Evolutionary conservation across 2,329 filamentous ascomycete genomes (phyloP), one percentile per base, ranked within the genome.

Genomic region (Sporothrix brasiliensis): DNA sequence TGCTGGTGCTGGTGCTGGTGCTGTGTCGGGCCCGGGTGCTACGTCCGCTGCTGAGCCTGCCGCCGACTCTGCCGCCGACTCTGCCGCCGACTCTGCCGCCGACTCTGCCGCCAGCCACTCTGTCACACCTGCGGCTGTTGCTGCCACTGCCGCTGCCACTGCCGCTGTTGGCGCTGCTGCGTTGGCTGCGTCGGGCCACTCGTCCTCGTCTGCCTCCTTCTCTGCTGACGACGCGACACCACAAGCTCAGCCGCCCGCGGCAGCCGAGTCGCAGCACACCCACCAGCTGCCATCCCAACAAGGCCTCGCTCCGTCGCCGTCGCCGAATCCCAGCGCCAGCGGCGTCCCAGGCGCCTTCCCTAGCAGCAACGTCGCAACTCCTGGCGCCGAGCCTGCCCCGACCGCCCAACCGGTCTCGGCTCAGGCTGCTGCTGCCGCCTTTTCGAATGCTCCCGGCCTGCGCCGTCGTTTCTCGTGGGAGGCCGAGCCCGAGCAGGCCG

Each of bases 401-500:
- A 4, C 19, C 7, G 3, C 56, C 6, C 56, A 60, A 14, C 19
- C 49, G 6, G 19, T n/a, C 49, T 50, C 19, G 16, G 49, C 6
- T 16, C 39, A 47, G 21, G 58, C n/a, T 3, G 44, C 61, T 11
- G 61, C 61, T 13, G 41, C 44, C 30, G 67, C 69, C n/a, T 65
- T 68, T 13, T 16, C 58, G 9, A 41, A 27, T 0, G 44, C 66
- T 1, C 47, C 60, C 6, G 52, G 13, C 13, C 47, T 71, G 0
- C 76, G 73, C 7, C 73, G 75, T 27, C 79, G 80, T 0, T 84
- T 83, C 70, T 84, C 82, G 3, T 84, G 82, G 82, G 82, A 84
- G 72, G 75, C 76, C 2, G 79, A 80, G 53, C 71, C 77, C 1
- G 79, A 79, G 60, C 60, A 63, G 16, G 11, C 54, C 7, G 47